Evolutionary conservation across 2,329 filamentous ascomycete genomes (phyloP).

Genomic region (Fonsecaea pedrosoi): DNA sequence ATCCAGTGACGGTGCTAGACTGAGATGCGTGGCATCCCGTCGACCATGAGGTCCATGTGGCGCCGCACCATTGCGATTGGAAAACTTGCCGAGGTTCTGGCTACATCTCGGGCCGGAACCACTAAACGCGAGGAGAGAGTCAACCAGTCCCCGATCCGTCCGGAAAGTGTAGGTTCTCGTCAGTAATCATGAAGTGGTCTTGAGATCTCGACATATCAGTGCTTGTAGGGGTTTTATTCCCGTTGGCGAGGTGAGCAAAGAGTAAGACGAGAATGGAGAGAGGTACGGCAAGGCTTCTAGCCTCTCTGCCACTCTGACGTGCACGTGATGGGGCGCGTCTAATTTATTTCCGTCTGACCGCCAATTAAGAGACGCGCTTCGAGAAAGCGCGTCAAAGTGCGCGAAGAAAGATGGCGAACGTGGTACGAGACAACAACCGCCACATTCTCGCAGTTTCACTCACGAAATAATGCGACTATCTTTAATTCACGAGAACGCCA

Average conservation of each 20-base stretch:
- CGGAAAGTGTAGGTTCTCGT: background rate
- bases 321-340: background rate
- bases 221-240: background rate
- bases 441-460: background rate
- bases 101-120: background rate
- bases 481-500: constrained; percentile 23
- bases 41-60: background rate
- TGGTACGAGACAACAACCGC: background rate
- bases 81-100: constrained; percentile 17
- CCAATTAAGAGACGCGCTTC: background rate
- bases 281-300: background rate
- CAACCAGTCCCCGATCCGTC: background rate
- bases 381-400: background rate
- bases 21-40: background rate
- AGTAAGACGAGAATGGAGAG: background rate
- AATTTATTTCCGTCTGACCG: background rate
- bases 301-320: background rate
- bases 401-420: background rate
- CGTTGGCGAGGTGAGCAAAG: no score
- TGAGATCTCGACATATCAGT: background rate
- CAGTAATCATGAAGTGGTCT: background rate
- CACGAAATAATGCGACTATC: constrained; percentile 7
- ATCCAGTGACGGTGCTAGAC: background rate
- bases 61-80: background rate
- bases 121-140: background rate